Conservation (phyloP, 345 rosid genomes). For the Xanthoceras sorbifolium region DNA sequence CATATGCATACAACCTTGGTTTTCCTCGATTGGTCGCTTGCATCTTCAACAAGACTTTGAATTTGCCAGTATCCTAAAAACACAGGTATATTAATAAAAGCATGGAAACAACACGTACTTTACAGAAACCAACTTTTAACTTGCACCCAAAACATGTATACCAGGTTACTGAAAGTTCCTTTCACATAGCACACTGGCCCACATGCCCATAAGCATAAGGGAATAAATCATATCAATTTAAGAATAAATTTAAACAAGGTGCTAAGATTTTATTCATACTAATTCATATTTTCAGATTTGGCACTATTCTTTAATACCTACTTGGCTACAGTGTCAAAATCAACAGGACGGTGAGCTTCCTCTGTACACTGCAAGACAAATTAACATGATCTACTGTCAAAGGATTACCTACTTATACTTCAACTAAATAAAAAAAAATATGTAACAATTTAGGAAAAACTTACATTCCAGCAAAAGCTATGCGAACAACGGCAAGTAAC, state of each 20-base stretch:
- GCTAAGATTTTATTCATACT: slow-evolving; percentile 36
- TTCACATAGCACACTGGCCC: neutral
- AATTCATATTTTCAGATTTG: slow-evolving; percentile 87
- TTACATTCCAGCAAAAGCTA: slow-evolving; percentile 89
- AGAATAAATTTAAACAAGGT: neutral
- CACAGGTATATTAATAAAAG: neutral
- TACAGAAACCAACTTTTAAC: neutral
- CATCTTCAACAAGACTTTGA: slow-evolving; percentile 83
- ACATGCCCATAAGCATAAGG: neutral
- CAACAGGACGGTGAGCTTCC: slow-evolving; percentile 90
- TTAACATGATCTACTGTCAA: slow-evolving; percentile 1
- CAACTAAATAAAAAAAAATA: neutral
- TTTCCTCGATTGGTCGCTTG: slow-evolving; percentile 80
- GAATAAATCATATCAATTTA: neutral
- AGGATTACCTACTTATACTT: slow-evolving; percentile 3
- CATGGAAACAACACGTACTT: neutral
- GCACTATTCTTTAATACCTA: slow-evolving; percentile 81
- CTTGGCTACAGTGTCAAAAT: slow-evolving; percentile 71
- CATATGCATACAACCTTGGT: slow-evolving; percentile 92
- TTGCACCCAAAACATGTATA: neutral
- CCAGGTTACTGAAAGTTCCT: neutral
- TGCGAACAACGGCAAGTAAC: slow-evolving; percentile 65
- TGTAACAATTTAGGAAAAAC: slow-evolving; percentile 26
- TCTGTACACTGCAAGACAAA: slow-evolving; percentile 59
- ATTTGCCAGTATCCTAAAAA: slow-evolving; percentile 70